Evolutionary conservation across 805 yeast species (phyloP), one percentile per base, ranked within the genome.

Genomic region (Kregervanrija delftensis): DNA sequence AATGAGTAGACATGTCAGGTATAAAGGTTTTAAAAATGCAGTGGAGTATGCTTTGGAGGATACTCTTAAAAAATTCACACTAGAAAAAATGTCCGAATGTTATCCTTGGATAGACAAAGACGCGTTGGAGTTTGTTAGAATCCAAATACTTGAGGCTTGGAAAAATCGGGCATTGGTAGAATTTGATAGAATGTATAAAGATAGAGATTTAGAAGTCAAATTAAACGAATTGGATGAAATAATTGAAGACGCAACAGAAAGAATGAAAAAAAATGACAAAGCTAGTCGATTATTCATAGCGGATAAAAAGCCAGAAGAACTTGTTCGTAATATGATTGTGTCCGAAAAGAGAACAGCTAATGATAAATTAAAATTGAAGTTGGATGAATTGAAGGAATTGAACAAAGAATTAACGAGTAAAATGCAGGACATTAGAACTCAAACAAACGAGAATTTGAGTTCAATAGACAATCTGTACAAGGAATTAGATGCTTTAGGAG

Each of bases 171-270:
- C 75, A 3, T 49, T 67, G 34, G 60, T 63, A 15, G 81, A 76
- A 55, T 76, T 76, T 46, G 69, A 68, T 5, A 58, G 65, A 40
- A 74, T 77, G 1, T 75, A 70, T 54, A 49, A 59, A 11, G 81
- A 77, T 44, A 47, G 75, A 12, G 65, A 69, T 33, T 55, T 77
- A 17, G 66, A 72, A 49, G 40, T 33, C 14, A 74, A 71, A 44
- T 59, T 77, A 40, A 60, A 75, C 49, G 69, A 68, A 42, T 58
- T 77, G 39, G 83, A 77, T 53, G 72, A 69, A 44, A 59, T 77
- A 13, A 66, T 77, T 11, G 60, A 63, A 30, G 60, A 58, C 11
- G 79, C 79, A 30, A 41, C 47, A 39, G 43, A 48, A 22, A 30
- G 43, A 4, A 47, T 49, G 17, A 43, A 37, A 4, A 52, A 55